Percentiles rank a stretch among this genome's conserved stretches.
Conservation (phyloP, 1,284 basidiomycete species). For the Rhodotorula glutinis region DNA sequence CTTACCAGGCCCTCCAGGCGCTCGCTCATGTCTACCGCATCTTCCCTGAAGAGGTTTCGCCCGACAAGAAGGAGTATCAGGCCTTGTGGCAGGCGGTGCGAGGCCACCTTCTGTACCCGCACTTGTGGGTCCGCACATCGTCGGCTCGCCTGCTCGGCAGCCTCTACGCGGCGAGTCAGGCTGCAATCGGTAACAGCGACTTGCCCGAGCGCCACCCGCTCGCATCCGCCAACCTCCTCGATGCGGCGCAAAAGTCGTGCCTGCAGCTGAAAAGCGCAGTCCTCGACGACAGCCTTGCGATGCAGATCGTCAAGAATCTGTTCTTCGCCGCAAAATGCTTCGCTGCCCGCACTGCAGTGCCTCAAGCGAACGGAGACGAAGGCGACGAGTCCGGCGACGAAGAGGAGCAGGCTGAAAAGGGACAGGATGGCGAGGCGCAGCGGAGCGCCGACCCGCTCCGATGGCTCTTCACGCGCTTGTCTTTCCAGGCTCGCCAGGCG, state of each 20-base stretch:
- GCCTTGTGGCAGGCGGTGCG: slow-evolving; percentile 62
- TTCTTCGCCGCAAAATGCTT: slow-evolving; percentile 88
- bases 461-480: slow-evolving; percentile 92
- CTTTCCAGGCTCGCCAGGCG: slow-evolving; percentile 67
- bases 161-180: slow-evolving; percentile 60
- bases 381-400: slow-evolving; percentile 26
- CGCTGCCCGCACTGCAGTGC: slow-evolving; percentile 42
- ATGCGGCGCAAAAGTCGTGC: slow-evolving; percentile 71
- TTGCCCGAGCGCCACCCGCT: slow-evolving; percentile 54
- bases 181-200: slow-evolving; percentile 51
- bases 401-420: slow-evolving; percentile 39
- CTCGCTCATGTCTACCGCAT: slow-evolving; percentile 64
- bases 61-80: slow-evolving; percentile 26
- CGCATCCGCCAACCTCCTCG: slow-evolving; percentile 60
- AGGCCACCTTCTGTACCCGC: slow-evolving; percentile 76
- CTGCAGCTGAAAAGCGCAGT: slow-evolving; percentile 77
- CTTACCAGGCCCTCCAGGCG: slow-evolving; percentile 74
- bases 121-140: slow-evolving; percentile 87
- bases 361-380: slow-evolving; percentile 37
- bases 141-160: slow-evolving; percentile 73
- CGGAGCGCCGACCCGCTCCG: slow-evolving; percentile 63
- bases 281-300: slow-evolving; percentile 69
- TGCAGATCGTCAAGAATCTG: slow-evolving; percentile 91
- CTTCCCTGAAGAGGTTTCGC: slow-evolving; percentile 55
- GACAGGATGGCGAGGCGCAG: slow-evolving; percentile 40